phyloP scores from a whole-genome alignment of 2,329 filamentous ascomycete genomes.

The Scedosporium aurantiacum region DNA sequence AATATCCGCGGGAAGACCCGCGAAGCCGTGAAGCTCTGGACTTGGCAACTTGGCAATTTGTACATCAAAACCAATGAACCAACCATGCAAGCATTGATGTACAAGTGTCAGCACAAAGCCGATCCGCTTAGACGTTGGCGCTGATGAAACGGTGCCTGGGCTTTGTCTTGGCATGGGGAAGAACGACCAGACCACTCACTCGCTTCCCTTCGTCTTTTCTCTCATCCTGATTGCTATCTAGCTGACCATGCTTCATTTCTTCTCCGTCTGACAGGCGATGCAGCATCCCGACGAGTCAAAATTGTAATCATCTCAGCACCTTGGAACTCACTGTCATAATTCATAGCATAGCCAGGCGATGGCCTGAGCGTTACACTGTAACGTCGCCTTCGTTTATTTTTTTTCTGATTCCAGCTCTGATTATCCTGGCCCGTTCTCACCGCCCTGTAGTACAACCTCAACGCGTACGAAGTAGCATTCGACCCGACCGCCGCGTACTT shows the following conservation, averaged over 20 bases:
- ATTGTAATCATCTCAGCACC: background rate
- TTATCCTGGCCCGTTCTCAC: background rate
- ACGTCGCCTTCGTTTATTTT: no score
- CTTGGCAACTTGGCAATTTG: background rate
- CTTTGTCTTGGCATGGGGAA: background rate
- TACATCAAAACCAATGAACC: background rate
- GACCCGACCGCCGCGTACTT: background rate
- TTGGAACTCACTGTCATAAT: background rate
- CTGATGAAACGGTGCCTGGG: background rate
- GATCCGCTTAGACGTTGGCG: background rate
- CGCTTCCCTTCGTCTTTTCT: background rate
- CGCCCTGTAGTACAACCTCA: background rate
- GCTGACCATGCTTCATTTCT: background rate
- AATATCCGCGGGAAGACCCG: no score
- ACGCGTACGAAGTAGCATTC: background rate
- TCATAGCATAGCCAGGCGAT: no score
- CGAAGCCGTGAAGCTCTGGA: no score
- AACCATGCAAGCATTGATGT: no score
- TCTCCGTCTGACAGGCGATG: background rate
- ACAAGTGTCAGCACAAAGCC: background rate
- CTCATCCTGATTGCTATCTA: background rate
- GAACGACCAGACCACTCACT: background rate
- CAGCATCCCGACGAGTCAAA: background rate
- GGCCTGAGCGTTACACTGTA: no score
- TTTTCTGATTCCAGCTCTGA: no score